Base-by-base conservation (phyloP, 2,329 filamentous ascomycete genomes). In the Ceratocystis albifundus region DNA sequence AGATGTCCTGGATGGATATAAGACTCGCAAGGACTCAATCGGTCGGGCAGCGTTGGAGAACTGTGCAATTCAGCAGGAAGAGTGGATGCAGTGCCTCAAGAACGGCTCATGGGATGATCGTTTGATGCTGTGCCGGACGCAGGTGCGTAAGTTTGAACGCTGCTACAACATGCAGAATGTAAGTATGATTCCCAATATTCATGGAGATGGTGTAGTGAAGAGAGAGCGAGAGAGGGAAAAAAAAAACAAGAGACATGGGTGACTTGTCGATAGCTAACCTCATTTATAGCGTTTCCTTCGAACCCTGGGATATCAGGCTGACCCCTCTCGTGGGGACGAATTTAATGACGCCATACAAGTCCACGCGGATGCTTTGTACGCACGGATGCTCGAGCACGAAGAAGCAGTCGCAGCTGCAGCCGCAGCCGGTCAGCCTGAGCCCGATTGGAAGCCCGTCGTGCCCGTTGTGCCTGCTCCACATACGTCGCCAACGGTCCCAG, bases 311-410 rank as follows among this genome's bases (percentile, higher is more conserved):
- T 97, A 96, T 74, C 82, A 95, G 44, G 83, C 84, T 6, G 84
- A 84, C 30, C 79, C 84, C 69, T 83, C 88, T 57, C 83, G 86
- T 25, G 78, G 86, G 7, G 77, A 81, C 0, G 81, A 86, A 36
- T 82, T 89, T 64, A 89, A 96, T 71, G 92, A 96, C 74, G 84
- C 88, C 71, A 90, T 99, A 69, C 94, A 97, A 76, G 90, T 97
- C 87, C 92, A 96, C 75, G 93, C 93, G 68, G 94, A 99, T 77
- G 84, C 84, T 69, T 80, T 99, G 50, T 99, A 91, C 76, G 88
- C 93, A 72, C 85, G 88, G 71, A 90, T 97, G 86, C 76, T 96
- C 46, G 82, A 84, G 69, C 90, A 96, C 74, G 93, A 99, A 76
- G 80, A 79, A 22, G 83, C 82, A 69, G 84, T 89, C n/a, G 84